These are phyloP conservation scores for Abelmoschus esculentus DNA, from an alignment of 345 rosid genomes.

Conservation along the genomic window DNA sequence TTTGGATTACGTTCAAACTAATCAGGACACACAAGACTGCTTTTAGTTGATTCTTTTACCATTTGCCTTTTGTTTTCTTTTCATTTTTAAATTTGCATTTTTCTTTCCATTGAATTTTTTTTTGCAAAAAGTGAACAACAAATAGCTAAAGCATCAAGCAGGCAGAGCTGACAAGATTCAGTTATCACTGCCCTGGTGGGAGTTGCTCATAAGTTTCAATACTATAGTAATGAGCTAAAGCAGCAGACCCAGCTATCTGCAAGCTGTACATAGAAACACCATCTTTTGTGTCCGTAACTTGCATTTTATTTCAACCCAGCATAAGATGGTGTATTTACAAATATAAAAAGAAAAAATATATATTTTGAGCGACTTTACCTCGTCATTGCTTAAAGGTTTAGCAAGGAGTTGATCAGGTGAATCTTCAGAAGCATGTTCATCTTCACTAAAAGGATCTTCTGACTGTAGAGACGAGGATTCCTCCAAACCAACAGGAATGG, in stretches of 20 bases:
- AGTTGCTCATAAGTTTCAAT: neutral
- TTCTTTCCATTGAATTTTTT: no score
- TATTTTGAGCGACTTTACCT: conserved; percentile 30
- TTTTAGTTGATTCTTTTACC: neutral
- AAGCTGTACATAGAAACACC: neutral
- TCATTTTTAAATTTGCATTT: neutral
- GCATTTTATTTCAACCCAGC: neutral
- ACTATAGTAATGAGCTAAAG: neutral
- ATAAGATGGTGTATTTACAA: neutral
- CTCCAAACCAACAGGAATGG: conserved; percentile 38
- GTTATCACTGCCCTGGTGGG: neutral
- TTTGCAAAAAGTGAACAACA: no score
- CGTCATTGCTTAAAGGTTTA: conserved; percentile 45
- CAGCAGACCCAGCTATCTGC: neutral
- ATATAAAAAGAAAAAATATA: neutral
- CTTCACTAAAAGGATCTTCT: conserved; percentile 23
- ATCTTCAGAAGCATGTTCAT: conserved; percentile 27
- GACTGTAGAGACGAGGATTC: conserved; percentile 31
- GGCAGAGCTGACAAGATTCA: neutral
- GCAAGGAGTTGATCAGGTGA: conserved; percentile 32
- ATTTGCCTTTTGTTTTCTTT: neutral
- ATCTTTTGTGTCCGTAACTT: neutral
- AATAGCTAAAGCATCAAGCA: neutral
- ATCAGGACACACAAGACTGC: neutral
- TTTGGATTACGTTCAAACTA: neutral